Evolutionary conservation across 2,329 filamentous ascomycete species (phyloP), one percentile per base, ranked within the genome.

Genomic region (Tolypocladium endophyticum): DNA sequence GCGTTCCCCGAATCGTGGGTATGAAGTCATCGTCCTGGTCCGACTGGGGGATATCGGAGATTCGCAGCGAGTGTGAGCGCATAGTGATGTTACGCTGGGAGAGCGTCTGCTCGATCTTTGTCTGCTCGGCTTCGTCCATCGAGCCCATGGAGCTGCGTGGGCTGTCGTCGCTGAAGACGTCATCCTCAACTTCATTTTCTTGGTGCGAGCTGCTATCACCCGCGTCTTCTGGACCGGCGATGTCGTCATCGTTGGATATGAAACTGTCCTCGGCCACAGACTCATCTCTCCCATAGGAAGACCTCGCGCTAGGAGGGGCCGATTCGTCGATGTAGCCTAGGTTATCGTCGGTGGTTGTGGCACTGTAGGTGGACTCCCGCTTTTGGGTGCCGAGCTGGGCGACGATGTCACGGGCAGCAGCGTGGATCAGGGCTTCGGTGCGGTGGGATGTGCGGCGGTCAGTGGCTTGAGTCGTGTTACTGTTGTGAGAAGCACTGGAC

Each of bases 141-240:
- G 82, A 85, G 2, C 80, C 81, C 59, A 83, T 68, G 1, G 83
- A 85, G 68, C 80, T 85, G 45, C 81, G 78, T 1, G 77, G 79
- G 69, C 78, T 86, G 71, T 75, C 77, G 64, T 81, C 80, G 70
- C 81, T 85, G 66, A 86, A 85, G 23, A 85, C 79, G 57, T 84
- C 81, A 64, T 83, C 80, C 28, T 84, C 81, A 64, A 83, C 80
- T 30, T 83, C 80, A 52, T 74, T 73, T 36, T 78, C 79, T 61
- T 81, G 75, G 58, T 79, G 80, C 0, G 79, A 82, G 68, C 78
- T 80, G 67, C 73, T 78, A 55, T 81, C 76, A 9, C 70, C 75
- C 2, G 60, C 69, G 18, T 70, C 69, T 1, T 70, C 68, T 56
- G 55, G 38, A 36, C 58, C 63, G 23, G 8, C 64, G 20, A 59